Conservation (phyloP, 148 eudicot species). For the Rhododendron ferrugineum region DNA sequence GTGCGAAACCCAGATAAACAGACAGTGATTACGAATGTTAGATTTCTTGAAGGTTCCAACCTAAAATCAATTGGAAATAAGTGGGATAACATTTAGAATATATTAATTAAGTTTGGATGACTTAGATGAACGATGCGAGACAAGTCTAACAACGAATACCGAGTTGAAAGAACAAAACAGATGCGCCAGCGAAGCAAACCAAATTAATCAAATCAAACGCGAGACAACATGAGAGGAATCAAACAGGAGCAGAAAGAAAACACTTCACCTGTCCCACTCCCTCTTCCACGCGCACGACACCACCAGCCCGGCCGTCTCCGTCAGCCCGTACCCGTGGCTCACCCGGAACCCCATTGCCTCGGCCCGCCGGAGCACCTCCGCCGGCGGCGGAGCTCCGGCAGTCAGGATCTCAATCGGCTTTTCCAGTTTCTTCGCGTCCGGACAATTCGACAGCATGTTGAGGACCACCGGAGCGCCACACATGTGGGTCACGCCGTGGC, state of each 20-base stretch:
- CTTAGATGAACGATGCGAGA: no score
- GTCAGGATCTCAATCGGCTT: slow-evolving; percentile 27
- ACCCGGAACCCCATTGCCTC: slow-evolving; percentile 37
- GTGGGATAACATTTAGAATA: no score
- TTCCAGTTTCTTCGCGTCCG: slow-evolving; percentile 5
- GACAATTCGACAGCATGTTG: slow-evolving; percentile 41
- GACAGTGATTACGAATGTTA: no score
- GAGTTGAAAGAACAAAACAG: neutral
- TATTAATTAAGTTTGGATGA: no score
- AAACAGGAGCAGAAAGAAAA: no score
- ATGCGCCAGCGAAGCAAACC: neutral
- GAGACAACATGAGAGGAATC: neutral
- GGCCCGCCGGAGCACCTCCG: slow-evolving; percentile 28
- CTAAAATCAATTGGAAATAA: no score
- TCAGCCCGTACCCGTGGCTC: slow-evolving; percentile 43
- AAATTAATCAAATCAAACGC: neutral
- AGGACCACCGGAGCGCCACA: slow-evolving; percentile 71
- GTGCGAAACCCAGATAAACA: neutral
- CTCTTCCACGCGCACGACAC: slow-evolving; percentile 42
- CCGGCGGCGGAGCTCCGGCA: slow-evolving; percentile 50
- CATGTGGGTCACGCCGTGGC: slow-evolving; percentile 59
- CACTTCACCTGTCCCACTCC: slow-evolving; percentile 23
- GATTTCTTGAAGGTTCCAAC: no score
- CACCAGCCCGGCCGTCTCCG: slow-evolving; percentile 31
- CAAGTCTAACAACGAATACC: no score